Evolutionary conservation across 768 basidiomycete species (phyloP), one percentile per base, ranked within the genome.

Genomic region (Amanita subjunquillea): DNA sequence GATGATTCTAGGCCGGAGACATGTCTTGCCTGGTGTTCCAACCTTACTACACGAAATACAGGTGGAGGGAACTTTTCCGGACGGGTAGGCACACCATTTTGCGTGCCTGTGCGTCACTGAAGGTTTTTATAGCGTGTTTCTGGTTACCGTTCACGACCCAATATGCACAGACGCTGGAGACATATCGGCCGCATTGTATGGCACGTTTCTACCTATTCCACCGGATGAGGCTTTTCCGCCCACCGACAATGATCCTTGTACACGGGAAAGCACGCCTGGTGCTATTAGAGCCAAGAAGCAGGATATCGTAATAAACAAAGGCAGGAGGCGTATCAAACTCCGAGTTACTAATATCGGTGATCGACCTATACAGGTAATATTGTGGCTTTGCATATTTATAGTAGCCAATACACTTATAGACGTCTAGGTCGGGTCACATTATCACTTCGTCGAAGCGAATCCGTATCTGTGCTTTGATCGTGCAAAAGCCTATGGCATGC

Each of bases 111-210:
- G 13, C 6, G n/a, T 48, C 13, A 32, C 23, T 5, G 8, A 42
- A 17, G 37, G 43, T 9, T 8, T 20, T 42, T 48, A 22, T 30
- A 88, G 85, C 0, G 87, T 91, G 0, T 99, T 98, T 69, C 78
- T 99, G n/a, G 94, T 98, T 36, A 95, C 95, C 0, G 91, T 98
- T 1, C 94, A 97, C 62, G 87, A 95, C 59, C 95, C 96, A 17
- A 85, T 99, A 56, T 91, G 86, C 63, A 84, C 91, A 0, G 83
- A 91, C 54, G 67, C 77, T 38, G 91, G 92, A 0, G 70, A 94
- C 61, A 70, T 97, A 17, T 70, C 69, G 3, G 79, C 83, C n/a
- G 94, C 95, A 0, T 74, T 99, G n/a, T 91, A 92, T 56, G 92
- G 93, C 8, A 94, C 92, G 0, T 97, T 97, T 70, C 72, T 97